These are phyloP conservation scores for Cyclotella atomus DNA, from an alignment of 108 stramenopile species.

Conservation along the genomic window DNA sequence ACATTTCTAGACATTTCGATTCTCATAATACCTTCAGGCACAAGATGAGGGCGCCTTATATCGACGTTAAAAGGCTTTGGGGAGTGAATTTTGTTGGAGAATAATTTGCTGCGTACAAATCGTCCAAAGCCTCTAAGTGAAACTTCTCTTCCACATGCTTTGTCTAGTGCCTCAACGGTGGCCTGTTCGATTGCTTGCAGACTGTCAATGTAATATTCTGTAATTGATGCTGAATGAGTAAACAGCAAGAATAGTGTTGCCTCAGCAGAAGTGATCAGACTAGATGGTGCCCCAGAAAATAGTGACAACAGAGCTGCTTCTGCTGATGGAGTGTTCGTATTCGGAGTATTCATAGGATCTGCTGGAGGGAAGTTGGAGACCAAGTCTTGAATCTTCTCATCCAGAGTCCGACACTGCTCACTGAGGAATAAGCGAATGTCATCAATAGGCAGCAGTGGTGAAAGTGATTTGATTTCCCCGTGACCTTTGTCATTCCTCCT, in stretches of 20 bases:
- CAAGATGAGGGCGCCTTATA: constrained; percentile 13
- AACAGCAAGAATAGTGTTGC: constrained; percentile 38
- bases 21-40: constrained; percentile 32
- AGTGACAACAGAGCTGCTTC: neutral
- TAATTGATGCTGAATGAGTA: constrained; percentile 26
- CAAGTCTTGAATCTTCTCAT: constrained; percentile 32
- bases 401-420: constrained; percentile 51
- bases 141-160: constrained; percentile 22
- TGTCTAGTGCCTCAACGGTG: neutral
- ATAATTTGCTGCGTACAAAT: constrained; percentile 23
- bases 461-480: neutral
- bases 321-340: too few species aligned
- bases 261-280: constrained; percentile 42
- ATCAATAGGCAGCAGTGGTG: constrained; percentile 30
- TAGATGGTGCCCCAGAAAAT: too few species aligned
- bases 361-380: constrained; percentile 14
- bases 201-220: neutral
- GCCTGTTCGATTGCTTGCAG: constrained; percentile 10
- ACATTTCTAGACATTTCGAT: neutral
- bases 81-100: neutral
- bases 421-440: constrained; percentile 51
- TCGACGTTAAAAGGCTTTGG: constrained; percentile 28
- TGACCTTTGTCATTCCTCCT: neutral
- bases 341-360: too few species aligned
- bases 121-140: constrained; percentile 16